A percentile compares a stretch with the other conserved stretches of the same genome.
These are phyloP conservation scores for Sanguinoderma infundibulare DNA, from an alignment of 1,284 basidiomycete species.

Conservation along the genomic window DNA sequence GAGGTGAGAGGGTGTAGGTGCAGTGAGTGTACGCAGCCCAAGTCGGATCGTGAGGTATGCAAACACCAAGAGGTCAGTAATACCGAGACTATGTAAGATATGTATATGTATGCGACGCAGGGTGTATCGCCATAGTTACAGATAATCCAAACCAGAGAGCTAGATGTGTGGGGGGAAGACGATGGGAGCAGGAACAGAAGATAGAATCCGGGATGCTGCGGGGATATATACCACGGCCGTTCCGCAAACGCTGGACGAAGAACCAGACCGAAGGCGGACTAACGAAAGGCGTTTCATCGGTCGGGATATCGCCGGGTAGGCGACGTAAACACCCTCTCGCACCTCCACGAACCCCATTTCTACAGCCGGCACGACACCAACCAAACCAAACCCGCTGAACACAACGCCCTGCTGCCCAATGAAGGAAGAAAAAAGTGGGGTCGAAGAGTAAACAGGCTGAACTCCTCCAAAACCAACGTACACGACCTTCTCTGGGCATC, in stretches of 20 bases:
- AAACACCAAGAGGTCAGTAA: neutral
- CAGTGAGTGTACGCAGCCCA: neutral
- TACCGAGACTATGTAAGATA: conserved; percentile 17
- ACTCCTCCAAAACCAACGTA: conserved; percentile 22
- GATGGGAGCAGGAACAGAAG: conserved; percentile 4
- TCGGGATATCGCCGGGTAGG: neutral
- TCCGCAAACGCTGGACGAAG: neutral
- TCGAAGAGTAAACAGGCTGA: conserved; percentile 6
- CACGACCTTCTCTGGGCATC: conserved; percentile 17
- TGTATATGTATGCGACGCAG: conserved; percentile 8
- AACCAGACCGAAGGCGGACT: neutral
- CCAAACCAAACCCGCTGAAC: neutral
- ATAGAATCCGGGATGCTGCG: neutral
- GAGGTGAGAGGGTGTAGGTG: neutral
- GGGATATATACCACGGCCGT: neutral
- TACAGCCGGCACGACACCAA: neutral
- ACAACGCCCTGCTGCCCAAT: conserved; percentile 6
- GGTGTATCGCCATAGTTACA: conserved; percentile 10
- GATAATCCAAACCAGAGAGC: conserved; percentile 19
- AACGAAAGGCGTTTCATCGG: neutral
- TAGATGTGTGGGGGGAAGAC: conserved; percentile 9
- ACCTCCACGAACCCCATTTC: neutral
- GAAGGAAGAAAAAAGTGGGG: conserved; percentile 5
- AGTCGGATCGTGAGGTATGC: neutral
- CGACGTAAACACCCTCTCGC: neutral